phyloP scores from a whole-genome alignment of 2,329 filamentous ascomycete genomes.

The Calonectria hongkongensis region DNA sequence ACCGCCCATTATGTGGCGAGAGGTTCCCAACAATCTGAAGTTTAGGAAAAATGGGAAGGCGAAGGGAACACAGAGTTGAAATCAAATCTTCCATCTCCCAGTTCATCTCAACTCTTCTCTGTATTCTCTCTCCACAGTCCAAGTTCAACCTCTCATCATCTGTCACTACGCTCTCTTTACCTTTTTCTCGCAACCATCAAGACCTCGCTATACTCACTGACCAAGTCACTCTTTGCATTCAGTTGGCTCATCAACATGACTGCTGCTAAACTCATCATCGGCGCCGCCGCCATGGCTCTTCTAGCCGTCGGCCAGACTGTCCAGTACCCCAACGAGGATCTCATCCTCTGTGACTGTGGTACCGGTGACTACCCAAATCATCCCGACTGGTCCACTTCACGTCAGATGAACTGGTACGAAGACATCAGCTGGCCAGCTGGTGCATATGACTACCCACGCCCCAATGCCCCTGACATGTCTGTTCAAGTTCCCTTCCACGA shows the following conservation, averaged over 20 bases:
- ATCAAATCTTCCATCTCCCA: background rate
- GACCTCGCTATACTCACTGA: background rate
- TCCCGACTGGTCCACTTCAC: conserved; percentile 64
- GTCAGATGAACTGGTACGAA: conserved; percentile 66
- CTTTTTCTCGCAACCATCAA: background rate
- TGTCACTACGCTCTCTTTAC: background rate
- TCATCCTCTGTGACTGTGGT: conserved; percentile 65
- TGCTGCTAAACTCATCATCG: conserved; percentile 47
- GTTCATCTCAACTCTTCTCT: background rate
- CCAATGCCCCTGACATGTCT: conserved; percentile 61
- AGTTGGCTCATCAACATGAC: conserved; percentile 48
- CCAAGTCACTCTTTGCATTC: background rate
- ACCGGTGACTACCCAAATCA: conserved; percentile 65
- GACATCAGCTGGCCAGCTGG: conserved; percentile 61
- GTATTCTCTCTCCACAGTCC: background rate
- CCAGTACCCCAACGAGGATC: conserved; percentile 59
- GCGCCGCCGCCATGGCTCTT: conserved; percentile 50
- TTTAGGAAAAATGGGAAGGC: background rate
- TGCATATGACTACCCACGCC: conserved; percentile 56
- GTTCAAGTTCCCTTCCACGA: conserved; percentile 63
- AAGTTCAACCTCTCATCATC: background rate
- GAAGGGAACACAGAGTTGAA: no score
- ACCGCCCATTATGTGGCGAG: background rate
- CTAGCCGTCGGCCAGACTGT: conserved; percentile 49
- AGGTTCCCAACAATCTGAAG: conserved; percentile 1